These are phyloP conservation scores for Pichia norvegensis DNA, from an alignment of 1,139 yeast species.

Conservation along the genomic window DNA sequence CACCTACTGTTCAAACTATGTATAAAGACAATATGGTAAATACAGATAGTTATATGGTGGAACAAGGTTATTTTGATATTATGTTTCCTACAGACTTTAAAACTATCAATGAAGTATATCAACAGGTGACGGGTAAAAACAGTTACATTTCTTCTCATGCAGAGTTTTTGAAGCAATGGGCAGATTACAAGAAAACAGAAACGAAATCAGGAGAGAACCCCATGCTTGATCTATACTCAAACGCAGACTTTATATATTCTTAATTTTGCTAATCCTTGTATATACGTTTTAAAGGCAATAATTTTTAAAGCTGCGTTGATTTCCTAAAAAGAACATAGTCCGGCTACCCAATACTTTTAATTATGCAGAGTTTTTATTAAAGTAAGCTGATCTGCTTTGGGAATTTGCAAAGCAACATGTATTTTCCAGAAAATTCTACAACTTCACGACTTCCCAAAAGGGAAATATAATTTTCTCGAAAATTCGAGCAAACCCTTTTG, in stretches of 20 bases:
- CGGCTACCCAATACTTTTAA: no score
- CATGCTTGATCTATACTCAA: constrained; percentile 70
- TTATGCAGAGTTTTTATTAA: no score
- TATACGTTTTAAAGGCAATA: background rate
- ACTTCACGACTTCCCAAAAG: background rate
- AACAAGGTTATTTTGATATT: constrained; percentile 80
- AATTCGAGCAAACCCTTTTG: background rate
- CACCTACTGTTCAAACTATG: constrained; percentile 83
- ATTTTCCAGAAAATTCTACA: background rate
- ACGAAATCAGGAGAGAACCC: constrained; percentile 81
- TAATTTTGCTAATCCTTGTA: background rate
- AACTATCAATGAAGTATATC: constrained; percentile 54
- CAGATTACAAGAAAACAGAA: constrained; percentile 57
- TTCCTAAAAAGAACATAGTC: no score
- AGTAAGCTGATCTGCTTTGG: no score
- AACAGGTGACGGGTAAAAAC: constrained; percentile 55
- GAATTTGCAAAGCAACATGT: constrained; percentile 2
- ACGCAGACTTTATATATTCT: constrained; percentile 62
- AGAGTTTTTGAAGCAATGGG: constrained; percentile 66
- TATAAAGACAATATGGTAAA: constrained; percentile 62
- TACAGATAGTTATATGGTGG: constrained; percentile 65
- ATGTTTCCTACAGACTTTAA: constrained; percentile 80
- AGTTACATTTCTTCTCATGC: constrained; percentile 51
- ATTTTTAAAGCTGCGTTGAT: no score
- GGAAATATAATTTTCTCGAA: constrained; percentile 1